Percentiles rank a stretch among this genome's conserved stretches.
Evolutionary conservation across 495 filamentous ascomycete species (phyloP).

Genomic region (Trichocladium antarcticum): DNA sequence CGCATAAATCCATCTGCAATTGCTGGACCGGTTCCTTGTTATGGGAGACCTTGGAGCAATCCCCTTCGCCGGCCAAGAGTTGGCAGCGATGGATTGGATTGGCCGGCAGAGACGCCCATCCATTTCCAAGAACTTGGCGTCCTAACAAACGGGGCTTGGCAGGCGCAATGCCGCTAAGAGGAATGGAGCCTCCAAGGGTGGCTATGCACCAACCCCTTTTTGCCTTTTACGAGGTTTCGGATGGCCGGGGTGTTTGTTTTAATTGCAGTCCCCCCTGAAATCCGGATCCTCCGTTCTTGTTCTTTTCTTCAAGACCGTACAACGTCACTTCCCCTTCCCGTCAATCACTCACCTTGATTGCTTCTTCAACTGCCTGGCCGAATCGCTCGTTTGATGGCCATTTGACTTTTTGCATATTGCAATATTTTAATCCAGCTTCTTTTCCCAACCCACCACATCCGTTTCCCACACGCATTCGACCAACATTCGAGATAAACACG

Average conservation of each 20-base stretch:
- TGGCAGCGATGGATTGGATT: too few species aligned
- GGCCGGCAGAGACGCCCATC: too few species aligned
- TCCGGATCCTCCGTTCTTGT: background rate
- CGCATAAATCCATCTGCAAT: too few species aligned
- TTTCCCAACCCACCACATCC: background rate
- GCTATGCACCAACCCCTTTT: constrained; percentile 18
- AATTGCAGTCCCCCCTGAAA: background rate
- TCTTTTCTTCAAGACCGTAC: constrained; percentile 2
- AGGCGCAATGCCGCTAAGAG: constrained; percentile 9
- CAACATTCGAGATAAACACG: background rate
- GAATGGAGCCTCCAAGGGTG: constrained; percentile 11
- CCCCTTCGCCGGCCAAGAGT: too few species aligned
- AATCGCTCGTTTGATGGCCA: constrained; percentile 22
- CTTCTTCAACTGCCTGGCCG: constrained; percentile 9
- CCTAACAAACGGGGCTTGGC: constrained; percentile 9
- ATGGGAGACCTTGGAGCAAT: too few species aligned
- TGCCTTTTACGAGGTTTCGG: constrained; percentile 7
- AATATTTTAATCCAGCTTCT: background rate
- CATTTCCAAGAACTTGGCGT: constrained; percentile 1
- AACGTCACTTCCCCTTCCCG: too few species aligned
- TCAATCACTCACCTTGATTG: constrained; percentile 12
- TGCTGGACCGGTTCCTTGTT: too few species aligned
- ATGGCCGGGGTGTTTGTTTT: constrained; percentile 6
- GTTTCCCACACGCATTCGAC: background rate
- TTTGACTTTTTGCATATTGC: constrained; percentile 10